phyloP scores from a whole-genome alignment of 352 stramenopile genomes.

The Globisporangium spinosum region DNA sequence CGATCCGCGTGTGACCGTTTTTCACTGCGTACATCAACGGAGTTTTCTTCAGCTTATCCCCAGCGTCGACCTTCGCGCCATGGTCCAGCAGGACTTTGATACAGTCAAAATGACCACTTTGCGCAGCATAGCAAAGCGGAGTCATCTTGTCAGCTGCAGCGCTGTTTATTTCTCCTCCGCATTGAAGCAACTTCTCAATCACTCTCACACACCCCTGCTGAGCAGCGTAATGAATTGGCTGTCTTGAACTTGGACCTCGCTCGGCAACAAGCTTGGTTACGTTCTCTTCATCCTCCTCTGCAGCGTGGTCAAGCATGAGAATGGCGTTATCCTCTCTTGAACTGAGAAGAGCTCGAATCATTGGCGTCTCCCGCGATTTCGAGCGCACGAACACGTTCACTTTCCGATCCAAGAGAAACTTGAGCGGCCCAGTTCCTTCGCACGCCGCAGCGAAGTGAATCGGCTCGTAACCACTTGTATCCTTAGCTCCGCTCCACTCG shows the following conservation, averaged over 20 bases:
- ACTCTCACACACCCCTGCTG: slow-evolving; percentile 36
- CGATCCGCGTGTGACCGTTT: slow-evolving; percentile 58
- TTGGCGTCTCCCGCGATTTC: slow-evolving; percentile 56
- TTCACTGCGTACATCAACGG: slow-evolving; percentile 75
- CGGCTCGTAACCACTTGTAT: slow-evolving; percentile 53
- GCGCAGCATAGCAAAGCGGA: slow-evolving; percentile 53
- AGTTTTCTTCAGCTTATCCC: slow-evolving; percentile 78
- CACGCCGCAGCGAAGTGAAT: slow-evolving; percentile 71
- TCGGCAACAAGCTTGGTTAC: slow-evolving; percentile 39
- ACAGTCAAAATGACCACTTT: slow-evolving; percentile 53
- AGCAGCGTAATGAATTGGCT: slow-evolving; percentile 61
- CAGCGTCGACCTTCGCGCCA: slow-evolving; percentile 49
- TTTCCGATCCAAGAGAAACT: slow-evolving; percentile 56
- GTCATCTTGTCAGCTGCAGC: slow-evolving; percentile 48
- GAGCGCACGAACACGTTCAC: slow-evolving; percentile 54
- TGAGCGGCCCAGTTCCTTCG: slow-evolving; percentile 42
- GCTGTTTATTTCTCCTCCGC: slow-evolving; percentile 55
- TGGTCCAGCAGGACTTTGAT: slow-evolving; percentile 49
- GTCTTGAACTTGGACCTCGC: slow-evolving; percentile 46
- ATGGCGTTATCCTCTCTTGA: slow-evolving; percentile 54
- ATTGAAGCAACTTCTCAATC: slow-evolving; percentile 44
- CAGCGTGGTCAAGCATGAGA: slow-evolving; percentile 54
- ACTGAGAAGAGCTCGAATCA: slow-evolving; percentile 51
- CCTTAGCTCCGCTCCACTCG: slow-evolving; percentile 48
- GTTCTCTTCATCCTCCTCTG: slow-evolving; percentile 29